These are phyloP conservation scores for Guyanaporus albipodus DNA, from an alignment of 768 basidiomycete genomes.

Conservation along the genomic window DNA sequence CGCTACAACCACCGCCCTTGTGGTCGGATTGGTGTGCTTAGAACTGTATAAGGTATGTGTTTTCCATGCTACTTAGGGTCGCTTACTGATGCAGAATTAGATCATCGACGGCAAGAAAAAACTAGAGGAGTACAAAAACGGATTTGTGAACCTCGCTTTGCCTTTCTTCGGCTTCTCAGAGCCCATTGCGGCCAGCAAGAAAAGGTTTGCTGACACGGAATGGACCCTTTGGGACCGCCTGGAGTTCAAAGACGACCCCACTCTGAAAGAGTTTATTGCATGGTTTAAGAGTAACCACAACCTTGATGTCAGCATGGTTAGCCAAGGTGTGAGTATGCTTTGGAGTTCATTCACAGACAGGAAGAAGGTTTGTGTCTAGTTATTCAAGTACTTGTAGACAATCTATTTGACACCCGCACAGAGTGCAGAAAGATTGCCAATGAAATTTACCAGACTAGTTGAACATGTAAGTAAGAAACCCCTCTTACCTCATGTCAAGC, in stretches of 20 bases:
- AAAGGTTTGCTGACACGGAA: constrained; percentile 81
- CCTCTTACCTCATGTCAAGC: constrained; percentile 75
- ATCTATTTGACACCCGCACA: constrained; percentile 30
- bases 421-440: constrained; percentile 82
- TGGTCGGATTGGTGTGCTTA: constrained; percentile 92
- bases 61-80: not conserved
- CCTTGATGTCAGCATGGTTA: constrained; percentile 91
- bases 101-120: constrained; percentile 94
- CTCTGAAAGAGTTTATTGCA: constrained; percentile 75
- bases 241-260: constrained; percentile 86
- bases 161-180: constrained; percentile 99
- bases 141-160: constrained; percentile 94
- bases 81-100: constrained; percentile 37
- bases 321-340: constrained; percentile 95
- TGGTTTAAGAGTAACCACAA: constrained; percentile 85
- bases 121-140: constrained; percentile 96
- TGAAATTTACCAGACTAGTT: constrained; percentile 89
- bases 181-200: constrained; percentile 84
- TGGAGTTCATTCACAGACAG: constrained; percentile 93
- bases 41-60: constrained; percentile 88
- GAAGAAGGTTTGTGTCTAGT: constrained; percentile 66
- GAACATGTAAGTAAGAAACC: constrained; percentile 95
- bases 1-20: constrained; percentile 95
- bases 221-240: constrained; percentile 99
- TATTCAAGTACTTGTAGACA: not conserved